Evolutionary conservation across 1,284 basidiomycete genomes (phyloP), one percentile per base, ranked within the genome.

Genomic region (Tilletia horrida): DNA sequence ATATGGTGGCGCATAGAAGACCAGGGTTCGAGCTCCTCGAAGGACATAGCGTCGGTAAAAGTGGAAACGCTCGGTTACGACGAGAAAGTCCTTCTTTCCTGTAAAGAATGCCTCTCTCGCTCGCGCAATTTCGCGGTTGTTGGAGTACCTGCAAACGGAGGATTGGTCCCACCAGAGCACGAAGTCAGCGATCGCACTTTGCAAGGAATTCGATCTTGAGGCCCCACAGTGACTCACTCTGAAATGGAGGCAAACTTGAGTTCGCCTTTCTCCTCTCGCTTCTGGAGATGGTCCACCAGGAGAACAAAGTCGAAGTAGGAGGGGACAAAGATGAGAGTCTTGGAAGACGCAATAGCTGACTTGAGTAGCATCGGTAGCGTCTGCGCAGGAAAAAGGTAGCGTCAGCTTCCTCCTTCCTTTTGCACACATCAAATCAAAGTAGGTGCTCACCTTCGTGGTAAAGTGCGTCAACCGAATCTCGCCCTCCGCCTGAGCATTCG

Each of bases 271-370:
- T 85, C 84, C 67, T 85, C 57, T 21, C 77, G 83, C 79, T 90
- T 91, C 64, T 88, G 87, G 81, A 99, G 89, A 81, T 91, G 85
- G 73, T 93, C 92, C 67, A 92, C 90, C 2, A 99, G 85, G 13
- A 92, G 88, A 64, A 97, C 91, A 83, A 96, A 98, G 84, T 98
- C 96, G 79, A 97, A 96, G 70, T 95, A 97, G 0, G 91, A 93
- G 0, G 96, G 93, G 11, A 99, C 85, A 76, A 97, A 91, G 74
- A 98, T 86, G 66, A 90, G 86, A 0, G 93, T 93, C 79, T 93
- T 92, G 47, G 88, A 85, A 72, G 92, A 90, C 80, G 91, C 89
- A 3, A 97, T 90, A 0, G 95, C 96, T 1, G 93, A 95, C 81
- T 92, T 93, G 62, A 93, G 84, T 14, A 97, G 83, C 7, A 85